Evolutionary conservation across 495 filamentous ascomycete genomes (phyloP).

Genomic region (Trypethelium eluteriae): DNA sequence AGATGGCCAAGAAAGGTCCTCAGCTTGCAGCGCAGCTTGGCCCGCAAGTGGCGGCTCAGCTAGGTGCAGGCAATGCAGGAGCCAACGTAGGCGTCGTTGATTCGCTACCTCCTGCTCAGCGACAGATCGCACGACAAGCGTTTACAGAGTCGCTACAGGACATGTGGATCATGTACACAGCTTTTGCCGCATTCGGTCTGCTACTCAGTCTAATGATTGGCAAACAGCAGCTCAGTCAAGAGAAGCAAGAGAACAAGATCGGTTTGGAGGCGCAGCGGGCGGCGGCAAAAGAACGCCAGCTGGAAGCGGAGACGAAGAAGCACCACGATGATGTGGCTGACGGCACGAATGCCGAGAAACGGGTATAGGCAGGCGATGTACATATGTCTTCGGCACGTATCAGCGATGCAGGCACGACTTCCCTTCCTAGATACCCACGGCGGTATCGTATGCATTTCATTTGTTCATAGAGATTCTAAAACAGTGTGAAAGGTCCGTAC

Average conservation of each 20-base stretch:
- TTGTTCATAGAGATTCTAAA: neutral
- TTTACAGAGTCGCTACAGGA: constrained; percentile 38
- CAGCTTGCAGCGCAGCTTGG: constrained; percentile 27
- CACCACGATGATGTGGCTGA: constrained; percentile 9
- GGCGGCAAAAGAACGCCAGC: constrained; percentile 23
- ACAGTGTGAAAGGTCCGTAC: too few species aligned
- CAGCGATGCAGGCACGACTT: neutral
- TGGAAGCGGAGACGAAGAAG: constrained; percentile 26
- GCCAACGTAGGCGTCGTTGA: constrained; percentile 40
- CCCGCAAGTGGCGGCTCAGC: constrained; percentile 28
- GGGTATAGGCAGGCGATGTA: neutral
- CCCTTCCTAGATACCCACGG: neutral
- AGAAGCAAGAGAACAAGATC: constrained; percentile 38
- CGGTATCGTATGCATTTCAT: neutral
- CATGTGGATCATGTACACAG: constrained; percentile 46
- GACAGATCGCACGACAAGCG: constrained; percentile 30
- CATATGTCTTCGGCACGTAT: neutral
- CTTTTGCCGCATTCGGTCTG: constrained; percentile 35
- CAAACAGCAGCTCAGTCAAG: constrained; percentile 28
- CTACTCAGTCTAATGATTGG: constrained; percentile 35
- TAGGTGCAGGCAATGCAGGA: constrained; percentile 40
- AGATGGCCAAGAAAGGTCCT: constrained; percentile 32
- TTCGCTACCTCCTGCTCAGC: constrained; percentile 31
- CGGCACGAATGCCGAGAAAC: neutral
- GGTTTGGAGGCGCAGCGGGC: constrained; percentile 35